Conservation (phyloP, 108 stramenopile genomes). For the Schizochytrium sp. region DNA sequence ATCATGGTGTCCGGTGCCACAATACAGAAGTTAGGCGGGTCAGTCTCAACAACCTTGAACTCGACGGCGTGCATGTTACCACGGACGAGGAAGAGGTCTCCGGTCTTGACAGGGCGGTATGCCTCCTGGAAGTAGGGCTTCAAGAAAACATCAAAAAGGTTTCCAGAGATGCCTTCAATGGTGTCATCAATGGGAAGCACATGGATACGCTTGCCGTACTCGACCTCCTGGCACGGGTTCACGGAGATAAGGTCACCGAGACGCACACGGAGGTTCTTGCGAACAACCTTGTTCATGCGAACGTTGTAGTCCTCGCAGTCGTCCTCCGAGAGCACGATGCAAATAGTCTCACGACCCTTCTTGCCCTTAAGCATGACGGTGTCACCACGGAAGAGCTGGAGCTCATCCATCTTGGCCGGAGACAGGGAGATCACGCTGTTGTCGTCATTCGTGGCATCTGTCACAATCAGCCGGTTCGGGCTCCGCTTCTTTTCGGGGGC, state of each 20-base stretch:
- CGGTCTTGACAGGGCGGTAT: slow-evolving; percentile 99
- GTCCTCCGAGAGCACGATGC: slow-evolving; percentile 98
- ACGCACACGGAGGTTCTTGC: slow-evolving; percentile 97
- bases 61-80: slow-evolving; percentile 99
- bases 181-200: slow-evolving; percentile 98
- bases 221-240: slow-evolving; percentile 92
- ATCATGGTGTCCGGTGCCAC: slow-evolving; percentile 99
- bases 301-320: slow-evolving; percentile 93
- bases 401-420: slow-evolving; percentile 89
- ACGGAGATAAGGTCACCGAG: slow-evolving; percentile 97
- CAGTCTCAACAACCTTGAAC: slow-evolving; percentile 99
- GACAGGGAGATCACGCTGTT: slow-evolving; percentile 93
- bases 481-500: slow-evolving; percentile 86
- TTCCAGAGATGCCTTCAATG: slow-evolving; percentile 98
- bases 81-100: slow-evolving; percentile 97
- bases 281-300: slow-evolving; percentile 98
- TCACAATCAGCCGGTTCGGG: slow-evolving; percentile 98
- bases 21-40: slow-evolving; percentile 95
- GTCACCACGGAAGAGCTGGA: slow-evolving; percentile 98
- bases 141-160: slow-evolving; percentile 99
- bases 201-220: slow-evolving; percentile 97
- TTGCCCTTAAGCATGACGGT: slow-evolving; percentile 99
- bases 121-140: slow-evolving; percentile 99
- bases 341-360: slow-evolving; percentile 96
- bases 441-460: slow-evolving; percentile 99